Base-by-base conservation (phyloP, 345 rosid species). In the Excoecaria cochinchinensis region DNA sequence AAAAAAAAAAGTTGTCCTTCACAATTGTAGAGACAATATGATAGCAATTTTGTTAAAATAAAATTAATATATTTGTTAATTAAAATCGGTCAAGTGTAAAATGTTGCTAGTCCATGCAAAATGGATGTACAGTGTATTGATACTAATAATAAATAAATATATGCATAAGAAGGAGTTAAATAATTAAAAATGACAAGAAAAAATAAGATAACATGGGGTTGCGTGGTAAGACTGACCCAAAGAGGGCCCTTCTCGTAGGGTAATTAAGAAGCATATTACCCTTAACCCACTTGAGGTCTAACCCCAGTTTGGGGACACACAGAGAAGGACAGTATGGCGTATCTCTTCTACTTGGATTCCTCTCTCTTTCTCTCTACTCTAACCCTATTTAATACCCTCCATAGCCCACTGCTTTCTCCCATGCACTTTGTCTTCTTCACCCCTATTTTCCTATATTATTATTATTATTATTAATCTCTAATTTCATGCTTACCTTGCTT, bases 401-500 rank as follows among this genome's bases (percentile, higher is more conserved):
- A 74, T 79, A 83, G 80, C 86, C 92, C 87, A 82, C 89, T 72
- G 74, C 85, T 82, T 85, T 73, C 74, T 86, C 87, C 89, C 92
- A 87, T 85, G 89, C 87, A 85, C 79, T 85, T 70, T 80, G 88
- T 89, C 92, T 77, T 64, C 80, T 61, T 81, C 81, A 40, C 8
- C 67, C 3, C 24, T 53, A 19, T 9, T 24, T 40, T 24, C 50
- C 9, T 16, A 7, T 38, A 71, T 64, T 10, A 5, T 19, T 9
- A 16, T 19, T 15, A 69, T 74, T 42, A 77, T 74, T 52, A 21
- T 73, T 10, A 44, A 10, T 10, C 7, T 8, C 67, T 21, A 6
- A 61, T 60, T 31, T 71, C 66, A 38, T 71, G 24, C 24, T 38
- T 74, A n/a, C 40, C 81, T 12, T 21, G 25, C 15, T 65, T 63